Percentiles rank a stretch among this genome's conserved stretches.
Conservation (phyloP, 169 alveolate species). For the Perkinsus chesapeaki region DNA sequence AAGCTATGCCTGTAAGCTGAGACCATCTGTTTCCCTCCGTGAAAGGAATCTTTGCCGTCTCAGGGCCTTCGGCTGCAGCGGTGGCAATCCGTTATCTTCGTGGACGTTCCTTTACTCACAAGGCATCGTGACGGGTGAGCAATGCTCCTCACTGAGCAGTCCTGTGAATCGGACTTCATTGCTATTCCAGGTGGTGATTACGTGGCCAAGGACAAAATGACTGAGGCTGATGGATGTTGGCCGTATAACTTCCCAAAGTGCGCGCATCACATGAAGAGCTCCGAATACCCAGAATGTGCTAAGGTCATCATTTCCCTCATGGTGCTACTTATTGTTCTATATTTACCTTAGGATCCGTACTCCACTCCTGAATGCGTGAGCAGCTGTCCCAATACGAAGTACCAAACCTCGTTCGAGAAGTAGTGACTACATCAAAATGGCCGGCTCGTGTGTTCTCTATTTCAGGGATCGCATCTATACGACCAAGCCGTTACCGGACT, state of each 20-base stretch:
- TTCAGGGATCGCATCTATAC: background rate
- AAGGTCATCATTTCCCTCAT: background rate
- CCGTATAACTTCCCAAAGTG: constrained; percentile 34
- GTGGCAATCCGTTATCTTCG: background rate
- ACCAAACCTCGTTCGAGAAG: background rate
- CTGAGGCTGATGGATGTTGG: constrained; percentile 31
- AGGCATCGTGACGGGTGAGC: background rate
- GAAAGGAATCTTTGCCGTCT: background rate
- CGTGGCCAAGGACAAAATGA: background rate
- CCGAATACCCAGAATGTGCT: background rate
- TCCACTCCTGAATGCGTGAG: background rate
- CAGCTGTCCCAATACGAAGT: background rate
- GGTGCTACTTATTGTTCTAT: background rate
- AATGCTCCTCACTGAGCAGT: background rate
- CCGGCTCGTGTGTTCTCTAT: background rate
- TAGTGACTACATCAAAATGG: background rate
- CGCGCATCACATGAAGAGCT: constrained; percentile 22
- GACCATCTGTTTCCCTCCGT: background rate
- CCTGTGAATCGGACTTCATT: too few relatives aligned
- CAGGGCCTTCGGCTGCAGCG: background rate
- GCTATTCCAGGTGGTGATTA: background rate
- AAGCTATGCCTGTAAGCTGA: background rate
- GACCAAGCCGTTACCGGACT: background rate
- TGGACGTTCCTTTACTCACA: background rate
- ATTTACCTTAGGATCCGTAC: background rate